phyloP scores from a whole-genome alignment of 129 eudicot species.

The Calendula officinalis region DNA sequence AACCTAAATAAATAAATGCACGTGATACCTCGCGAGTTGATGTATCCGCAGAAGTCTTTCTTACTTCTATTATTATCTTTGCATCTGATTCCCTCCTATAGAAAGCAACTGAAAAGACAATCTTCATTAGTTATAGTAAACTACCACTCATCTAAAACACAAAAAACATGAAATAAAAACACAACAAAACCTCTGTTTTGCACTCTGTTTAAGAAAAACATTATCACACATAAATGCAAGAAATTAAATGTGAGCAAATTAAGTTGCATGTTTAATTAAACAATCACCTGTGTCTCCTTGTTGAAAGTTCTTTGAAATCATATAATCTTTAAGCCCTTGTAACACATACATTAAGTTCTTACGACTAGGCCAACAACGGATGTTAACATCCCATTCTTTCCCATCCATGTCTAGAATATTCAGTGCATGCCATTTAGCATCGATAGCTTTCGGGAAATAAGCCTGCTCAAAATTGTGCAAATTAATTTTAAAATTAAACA shows the following conservation, averaged over 20 bases:
- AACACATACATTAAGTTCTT: slow-evolving; percentile 37
- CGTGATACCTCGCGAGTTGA: background rate
- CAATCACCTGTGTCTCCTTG: slow-evolving; percentile 53
- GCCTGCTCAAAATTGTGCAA: slow-evolving; percentile 32
- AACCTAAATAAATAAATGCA: background rate
- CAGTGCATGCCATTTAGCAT: slow-evolving; percentile 21
- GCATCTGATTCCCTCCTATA: slow-evolving; percentile 43
- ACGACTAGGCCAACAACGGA: slow-evolving; percentile 35
- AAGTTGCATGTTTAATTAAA: background rate
- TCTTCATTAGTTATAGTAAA: background rate
- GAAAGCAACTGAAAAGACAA: slow-evolving; percentile 42
- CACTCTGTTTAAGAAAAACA: background rate
- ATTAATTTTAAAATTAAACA: background rate
- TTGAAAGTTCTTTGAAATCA: slow-evolving; percentile 38
- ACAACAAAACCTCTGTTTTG: too few species aligned
- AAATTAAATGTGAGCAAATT: background rate
- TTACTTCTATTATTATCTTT: slow-evolving; percentile 14
- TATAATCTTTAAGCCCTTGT: slow-evolving; percentile 50
- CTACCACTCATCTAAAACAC: too few species aligned
- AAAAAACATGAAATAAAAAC: too few species aligned
- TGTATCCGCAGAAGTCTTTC: background rate
- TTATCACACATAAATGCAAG: background rate
- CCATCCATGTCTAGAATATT: slow-evolving; percentile 52
- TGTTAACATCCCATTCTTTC: slow-evolving; percentile 41
- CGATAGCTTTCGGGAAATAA: slow-evolving; percentile 39